A percentile compares a stretch with the other conserved stretches of the same genome.
Conservation (phyloP, 352 stramenopile genomes). For the Globisporangium nodosum region DNA sequence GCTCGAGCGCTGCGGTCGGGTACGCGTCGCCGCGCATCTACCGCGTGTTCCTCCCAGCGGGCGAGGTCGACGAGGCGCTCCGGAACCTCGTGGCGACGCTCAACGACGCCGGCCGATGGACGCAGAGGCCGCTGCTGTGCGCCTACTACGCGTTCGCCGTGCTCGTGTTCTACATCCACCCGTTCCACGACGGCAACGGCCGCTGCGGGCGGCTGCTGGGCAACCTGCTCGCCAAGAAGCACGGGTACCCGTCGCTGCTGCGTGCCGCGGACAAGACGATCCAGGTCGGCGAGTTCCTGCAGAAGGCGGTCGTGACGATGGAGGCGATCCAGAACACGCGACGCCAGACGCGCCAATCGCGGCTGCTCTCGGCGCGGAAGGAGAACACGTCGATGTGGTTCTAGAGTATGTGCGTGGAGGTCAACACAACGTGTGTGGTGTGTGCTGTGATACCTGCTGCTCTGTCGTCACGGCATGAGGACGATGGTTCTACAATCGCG, state of each 20-base stretch:
- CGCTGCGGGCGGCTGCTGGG: slow-evolving; percentile 64
- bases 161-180: slow-evolving; percentile 81
- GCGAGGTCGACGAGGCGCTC: slow-evolving; percentile 49
- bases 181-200: slow-evolving; percentile 83
- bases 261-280: slow-evolving; percentile 79
- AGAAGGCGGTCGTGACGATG: slow-evolving; percentile 67
- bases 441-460: too few relatives aligned
- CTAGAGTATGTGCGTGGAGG: slow-evolving; percentile 8
- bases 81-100: slow-evolving; percentile 35
- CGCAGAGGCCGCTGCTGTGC: slow-evolving; percentile 47
- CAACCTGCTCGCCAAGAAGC: slow-evolving; percentile 73
- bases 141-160: slow-evolving; percentile 78
- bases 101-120: slow-evolving; percentile 36
- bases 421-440: too few relatives aligned
- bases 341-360: slow-evolving; percentile 37
- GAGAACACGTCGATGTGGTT: slow-evolving; percentile 85
- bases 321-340: slow-evolving; percentile 59
- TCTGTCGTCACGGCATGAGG: too few relatives aligned
- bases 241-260: slow-evolving; percentile 53
- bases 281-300: slow-evolving; percentile 62
- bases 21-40: slow-evolving; percentile 79
- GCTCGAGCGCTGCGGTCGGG: slow-evolving; percentile 54
- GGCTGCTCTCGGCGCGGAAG: slow-evolving; percentile 47
- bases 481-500: too few relatives aligned
- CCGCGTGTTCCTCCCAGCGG: slow-evolving; percentile 66